Base-by-base conservation (phyloP, 441 rosid species). In the Pelargonium fulgidum region DNA sequence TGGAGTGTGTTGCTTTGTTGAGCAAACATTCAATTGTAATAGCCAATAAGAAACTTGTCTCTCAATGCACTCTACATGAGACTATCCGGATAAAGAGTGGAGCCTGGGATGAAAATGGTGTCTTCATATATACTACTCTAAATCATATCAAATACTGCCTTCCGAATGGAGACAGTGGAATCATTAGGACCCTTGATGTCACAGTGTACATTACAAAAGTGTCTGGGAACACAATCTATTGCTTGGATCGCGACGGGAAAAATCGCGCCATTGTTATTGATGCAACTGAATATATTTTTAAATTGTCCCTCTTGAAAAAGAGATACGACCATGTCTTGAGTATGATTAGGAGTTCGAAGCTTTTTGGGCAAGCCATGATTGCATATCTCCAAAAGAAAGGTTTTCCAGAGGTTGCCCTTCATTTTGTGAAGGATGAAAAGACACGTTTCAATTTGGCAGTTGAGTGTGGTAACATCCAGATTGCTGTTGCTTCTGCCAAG, bases 351-450 rank as follows among this genome's bases (percentile, higher is more conserved):
- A 87, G 84, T 75, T 88, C 96, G 17, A 88, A 87, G 82, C 91
- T 92, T 52, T 92, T 94, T 75, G 97, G 97, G 58, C 94, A 92
- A 80, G 94, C 94, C 36, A 79, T 92, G 94, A 89, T 92, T 71
- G 90, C 97, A 52, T 92, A 92, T 80, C 81, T 92, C 71, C 96
- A 89, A 73, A 92, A 92, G 78, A 89, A 89, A 71, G 94, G 92
- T 36, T 92, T 92, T 68, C 96, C 96, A 65, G 96, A 92, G 80
- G 92, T 92, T 73, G 97, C 97, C 68, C 83, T 92, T 71, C 94
- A 92, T 79, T 89, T 92, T 79, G 97, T 92, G 69, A 91, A 89
- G 76, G 96, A 89, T 24, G 97, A 92, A 81, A 86, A 87, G 70
- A 87, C 92, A 50, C 86, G 96, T 29, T 92, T 89, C 75, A 92